Evolutionary conservation across 164 flowering plant species (phyloP), one percentile per base, ranked within the genome.

Genomic region (Aristolochia fimbriata): DNA sequence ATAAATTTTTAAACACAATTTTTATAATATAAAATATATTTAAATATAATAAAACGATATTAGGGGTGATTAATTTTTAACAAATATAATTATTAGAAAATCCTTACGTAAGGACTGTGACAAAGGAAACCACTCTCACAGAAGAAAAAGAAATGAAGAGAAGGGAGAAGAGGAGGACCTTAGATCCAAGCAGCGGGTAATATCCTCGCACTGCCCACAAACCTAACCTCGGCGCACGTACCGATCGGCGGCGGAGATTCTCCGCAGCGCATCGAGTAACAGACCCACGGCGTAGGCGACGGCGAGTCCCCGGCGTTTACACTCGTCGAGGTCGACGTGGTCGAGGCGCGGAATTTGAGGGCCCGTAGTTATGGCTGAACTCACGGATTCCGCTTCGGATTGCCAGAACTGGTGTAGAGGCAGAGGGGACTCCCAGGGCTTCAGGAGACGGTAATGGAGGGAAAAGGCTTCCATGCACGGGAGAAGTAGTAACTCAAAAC

Each of bases 281-380:
- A 89, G 52, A 0, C 75, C 85, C 16, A 87, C 82, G 0, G 92
- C 82, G 22, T 33, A 15, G 48, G 87, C 90, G 15, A 88, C 95
- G 13, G 67, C 83, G 22, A n/a, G n/a, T n/a, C n/a, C 80, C 9
- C 81, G 78, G 31, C 79, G 68, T 43, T 75, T 62, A 63, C 92
- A 90, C 68, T 76, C 88, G 4, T 43, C 23, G 48, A 85, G n/a
- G 73, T 87, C 87, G 50, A 90, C 74, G 60, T 80, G 82, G 64
- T 85, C 55, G 61, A 81, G 45, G 57, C 80, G 73, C 83, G 71
- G 58, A 80, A 63, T 54, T 80, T 65, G 58, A 81, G 74, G 4
- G 87, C 55, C n/a, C n/a, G n/a, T 6, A 37, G 1, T 6, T 5
- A 37, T 37, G 43, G 12, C 12, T 6, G 43, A 5, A 0, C 43